Base-by-base conservation (phyloP, 202 grass and related monocot genomes). In the Tripidium arundinaceum region DNA sequence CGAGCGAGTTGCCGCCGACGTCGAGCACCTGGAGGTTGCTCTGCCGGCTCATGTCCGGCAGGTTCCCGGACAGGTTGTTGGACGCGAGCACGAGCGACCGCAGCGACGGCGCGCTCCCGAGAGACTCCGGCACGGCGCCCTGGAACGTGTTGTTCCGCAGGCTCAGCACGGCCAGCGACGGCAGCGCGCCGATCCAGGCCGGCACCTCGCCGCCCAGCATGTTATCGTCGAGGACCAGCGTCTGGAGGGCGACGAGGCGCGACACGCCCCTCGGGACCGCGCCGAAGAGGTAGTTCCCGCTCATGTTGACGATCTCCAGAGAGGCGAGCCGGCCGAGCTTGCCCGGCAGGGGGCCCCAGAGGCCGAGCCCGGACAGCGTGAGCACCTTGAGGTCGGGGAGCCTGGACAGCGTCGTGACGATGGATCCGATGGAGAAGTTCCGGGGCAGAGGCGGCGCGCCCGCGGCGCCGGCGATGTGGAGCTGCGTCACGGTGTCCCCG, bases 261-360 rank as follows among this genome's bases (percentile, higher is more conserved):
- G 92, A 83, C 74, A 99, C 65, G 22, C 88, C 87, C 0, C 42
- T 43, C 13, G 96, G 92, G 41, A 99, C 72, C 21, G 27, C 62
- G 78, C 92, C 90, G 75, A 77, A 89, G 19, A 99, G 74, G 83
- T 77, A 95, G 85, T 95, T 99, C 22, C 86, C 81, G 81, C 92
- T 99, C 72, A 99, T 61, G 65, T 95, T 95, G 77, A 99, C 67
- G 65, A 99, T 99, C 86, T 99, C 96, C 33, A 99, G 86, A 19
- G 62, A 47, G 1, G 79, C 66, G 12, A 95, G 79, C 1, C 88
- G 86, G 9, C 74, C 70, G 7, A 99, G 82, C 79, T 91, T 95
- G 45, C 82, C 65, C 11, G 96, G 92, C 5, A 99, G 11, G 1
- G 86, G 77, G 6, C 96, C 96, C 92, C 96, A 95, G 16, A 99